Base-by-base conservation (phyloP, 2,329 filamentous ascomycete genomes). In the Botryotinia convoluta region DNA sequence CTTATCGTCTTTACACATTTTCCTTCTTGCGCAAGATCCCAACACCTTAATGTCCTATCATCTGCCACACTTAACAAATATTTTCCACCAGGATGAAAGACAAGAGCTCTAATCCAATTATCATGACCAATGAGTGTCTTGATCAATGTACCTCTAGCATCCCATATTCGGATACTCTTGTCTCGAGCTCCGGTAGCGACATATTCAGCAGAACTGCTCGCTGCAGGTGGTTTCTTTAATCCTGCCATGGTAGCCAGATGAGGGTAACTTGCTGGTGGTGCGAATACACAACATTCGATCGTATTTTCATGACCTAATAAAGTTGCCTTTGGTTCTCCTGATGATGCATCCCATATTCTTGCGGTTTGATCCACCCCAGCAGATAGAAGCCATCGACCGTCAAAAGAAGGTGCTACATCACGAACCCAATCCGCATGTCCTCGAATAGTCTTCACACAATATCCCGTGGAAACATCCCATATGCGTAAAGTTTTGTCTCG, bases 381-480 rank as follows among this genome's bases (percentile, higher is more conserved):
- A 2, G 94, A 97, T 57, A 98, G 82, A 3, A 98, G 87, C 84
- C 89, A 97, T 73, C 91, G 89, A 42, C 95, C 95, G 79, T 98
- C 95, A 60, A 90, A 86, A 1, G 93, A 96, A 0, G 94, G 93
- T 29, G 87, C 89, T 14, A 98, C 92, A 77, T 95, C 93, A 74
- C 95, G 90, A n/a, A 98, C 93, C 95, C 95, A 98, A 77, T 93
- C 94, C 4, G 87, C 87, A 79, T 98, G 95, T 1, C 95, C 94
- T 44, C 90, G 88, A 75, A 98, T 87, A n/a, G 95, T 97, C 82
- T 93, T 94, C 61, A 98, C 87, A 80, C 94, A 97, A 81, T 95
- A 98, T 9, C 95, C 95, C 0, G 94, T 98, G 42, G 92, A 94
- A 39, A 95, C 92, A 80, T 98, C 94, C 95, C 95, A 98, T 82